These are phyloP conservation scores for Linnemannia zychae DNA, from an alignment of 192 early-diverging fungal species.

Conservation along the genomic window DNA sequence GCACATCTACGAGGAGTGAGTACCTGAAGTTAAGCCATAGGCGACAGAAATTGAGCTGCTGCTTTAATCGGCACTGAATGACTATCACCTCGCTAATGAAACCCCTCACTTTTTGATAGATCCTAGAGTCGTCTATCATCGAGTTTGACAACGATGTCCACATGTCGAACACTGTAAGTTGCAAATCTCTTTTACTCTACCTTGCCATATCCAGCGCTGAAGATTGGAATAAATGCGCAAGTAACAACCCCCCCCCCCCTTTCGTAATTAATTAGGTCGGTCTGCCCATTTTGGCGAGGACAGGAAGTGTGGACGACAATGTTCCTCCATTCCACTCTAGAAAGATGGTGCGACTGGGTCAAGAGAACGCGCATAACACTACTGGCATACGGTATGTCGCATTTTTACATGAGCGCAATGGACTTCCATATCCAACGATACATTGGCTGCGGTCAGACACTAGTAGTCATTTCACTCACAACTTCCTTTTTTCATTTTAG, in stretches of 20 bases:
- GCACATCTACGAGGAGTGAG: conserved; percentile 72
- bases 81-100: no score
- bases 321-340: conserved; percentile 80
- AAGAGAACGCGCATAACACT: conserved; percentile 71
- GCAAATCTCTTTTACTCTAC: not conserved
- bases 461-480: not conserved
- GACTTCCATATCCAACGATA: no score
- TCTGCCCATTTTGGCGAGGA: conserved; percentile 72
- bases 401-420: not conserved
- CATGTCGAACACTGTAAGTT: conserved; percentile 71
- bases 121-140: conserved; percentile 77
- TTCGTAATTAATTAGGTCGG: conserved; percentile 61
- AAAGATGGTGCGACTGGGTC: conserved; percentile 71
- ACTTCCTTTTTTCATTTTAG: conserved; percentile 43
- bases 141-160: conserved; percentile 85
- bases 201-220: no score
- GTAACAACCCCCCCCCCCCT: not conserved
- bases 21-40: no score
- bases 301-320: conserved; percentile 77
- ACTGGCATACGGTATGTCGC: conserved; percentile 59
- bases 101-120: conserved; percentile 32
- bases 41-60: no score
- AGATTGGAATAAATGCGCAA: not conserved
- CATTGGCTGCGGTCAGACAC: no score
- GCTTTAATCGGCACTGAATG: no score